phyloP scores from a whole-genome alignment of 257 asterid genomes.

The Jaltomata sinuosa region DNA sequence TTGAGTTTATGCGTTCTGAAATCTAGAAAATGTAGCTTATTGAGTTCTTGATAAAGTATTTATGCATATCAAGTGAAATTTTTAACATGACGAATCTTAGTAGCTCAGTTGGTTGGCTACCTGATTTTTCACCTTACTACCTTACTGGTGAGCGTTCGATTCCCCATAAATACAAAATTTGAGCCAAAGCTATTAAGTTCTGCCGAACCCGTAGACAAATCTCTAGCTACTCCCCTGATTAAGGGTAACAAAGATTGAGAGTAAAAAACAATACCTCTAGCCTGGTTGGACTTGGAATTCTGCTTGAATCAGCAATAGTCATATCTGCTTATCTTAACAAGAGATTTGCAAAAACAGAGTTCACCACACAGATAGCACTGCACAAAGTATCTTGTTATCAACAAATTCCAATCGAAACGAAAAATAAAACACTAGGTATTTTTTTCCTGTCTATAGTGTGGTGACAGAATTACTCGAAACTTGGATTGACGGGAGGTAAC shows the following conservation, averaged over 20 bases:
- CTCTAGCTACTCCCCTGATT: too few species aligned
- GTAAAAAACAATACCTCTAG: slow-evolving; percentile 45
- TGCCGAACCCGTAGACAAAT: neutral
- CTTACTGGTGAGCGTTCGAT: too few species aligned
- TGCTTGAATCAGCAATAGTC: slow-evolving; percentile 14
- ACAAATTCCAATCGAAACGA: neutral
- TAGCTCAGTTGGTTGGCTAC: too few species aligned
- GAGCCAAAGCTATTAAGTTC: neutral
- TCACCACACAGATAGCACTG: neutral
- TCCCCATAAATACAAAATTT: neutral
- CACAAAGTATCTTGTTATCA: neutral
- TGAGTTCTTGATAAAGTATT: too few species aligned
- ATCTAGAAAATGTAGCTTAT: neutral
- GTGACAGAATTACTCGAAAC: neutral
- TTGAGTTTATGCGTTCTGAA: neutral
- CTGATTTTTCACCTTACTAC: too few species aligned
- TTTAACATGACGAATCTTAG: too few species aligned
- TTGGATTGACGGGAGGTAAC: neutral
- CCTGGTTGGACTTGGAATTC: slow-evolving; percentile 33
- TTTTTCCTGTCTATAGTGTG: neutral
- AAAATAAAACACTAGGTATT: neutral
- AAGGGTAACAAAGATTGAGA: neutral
- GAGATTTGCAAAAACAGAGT: neutral
- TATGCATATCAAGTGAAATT: too few species aligned
- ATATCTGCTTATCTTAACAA: slow-evolving; percentile 7